Conservation (phyloP, 495 filamentous ascomycete species). For the Chaetomidium leptoderma region DNA sequence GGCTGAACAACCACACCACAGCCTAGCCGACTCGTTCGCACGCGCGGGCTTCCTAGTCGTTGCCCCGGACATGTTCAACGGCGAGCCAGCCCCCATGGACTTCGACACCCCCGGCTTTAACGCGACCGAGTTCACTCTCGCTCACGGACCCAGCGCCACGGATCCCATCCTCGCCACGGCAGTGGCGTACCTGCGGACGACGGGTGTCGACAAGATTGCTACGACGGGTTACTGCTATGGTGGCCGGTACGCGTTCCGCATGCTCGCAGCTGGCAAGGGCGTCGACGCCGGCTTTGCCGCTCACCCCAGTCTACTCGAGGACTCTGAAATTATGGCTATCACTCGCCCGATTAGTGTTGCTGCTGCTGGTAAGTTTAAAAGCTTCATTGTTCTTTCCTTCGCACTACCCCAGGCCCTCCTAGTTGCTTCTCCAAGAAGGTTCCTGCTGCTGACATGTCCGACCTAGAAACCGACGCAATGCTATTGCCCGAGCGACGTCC, state of each 20-base stretch:
- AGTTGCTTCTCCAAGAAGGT: too few relatives aligned
- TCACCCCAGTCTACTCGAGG: constrained; percentile 5
- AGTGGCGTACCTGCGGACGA: background rate
- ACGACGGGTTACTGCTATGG: constrained; percentile 5
- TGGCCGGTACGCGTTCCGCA: constrained; percentile 5
- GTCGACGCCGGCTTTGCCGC: constrained; percentile 8
- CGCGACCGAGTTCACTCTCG: constrained; percentile 3
- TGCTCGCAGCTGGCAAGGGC: constrained; percentile 3
- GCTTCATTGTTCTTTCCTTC: background rate
- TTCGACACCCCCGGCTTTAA: constrained; percentile 7
- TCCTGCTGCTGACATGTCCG: too few relatives aligned
- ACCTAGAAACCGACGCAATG: background rate
- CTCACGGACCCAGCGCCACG: background rate
- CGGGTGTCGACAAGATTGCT: constrained; percentile 4
- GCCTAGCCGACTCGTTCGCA: constrained; percentile 10
- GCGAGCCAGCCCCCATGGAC: constrained; percentile 1
- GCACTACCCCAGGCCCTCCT: too few relatives aligned
- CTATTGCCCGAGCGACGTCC: background rate
- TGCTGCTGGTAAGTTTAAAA: constrained; percentile 3
- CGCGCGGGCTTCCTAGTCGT: constrained; percentile 7
- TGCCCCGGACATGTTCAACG: constrained; percentile 8
- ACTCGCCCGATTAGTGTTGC: constrained; percentile 3
- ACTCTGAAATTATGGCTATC: background rate
- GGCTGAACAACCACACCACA: background rate
- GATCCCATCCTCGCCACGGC: constrained; percentile 8